A percentile compares a stretch with the other conserved stretches of the same genome.
Evolutionary conservation across 176 grass and related monocot genomes (phyloP).

Genomic region (Neostapfia colusana): DNA sequence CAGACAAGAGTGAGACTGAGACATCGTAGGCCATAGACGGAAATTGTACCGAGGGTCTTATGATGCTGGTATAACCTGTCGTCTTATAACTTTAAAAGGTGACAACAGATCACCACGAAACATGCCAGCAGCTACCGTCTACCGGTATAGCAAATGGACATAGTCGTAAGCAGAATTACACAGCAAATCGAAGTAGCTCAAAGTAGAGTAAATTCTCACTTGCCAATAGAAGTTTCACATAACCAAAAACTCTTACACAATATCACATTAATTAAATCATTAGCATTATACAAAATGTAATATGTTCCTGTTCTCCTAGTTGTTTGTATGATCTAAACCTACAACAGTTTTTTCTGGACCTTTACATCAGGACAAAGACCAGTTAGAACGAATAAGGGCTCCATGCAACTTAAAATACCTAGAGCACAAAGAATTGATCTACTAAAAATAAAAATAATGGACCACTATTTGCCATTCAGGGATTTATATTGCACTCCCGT

Average conservation of each 20-base stretch:
- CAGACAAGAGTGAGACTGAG: not conserved
- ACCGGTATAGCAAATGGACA: too few species aligned
- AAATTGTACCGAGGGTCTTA: not conserved
- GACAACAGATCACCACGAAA: not conserved
- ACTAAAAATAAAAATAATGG: not conserved
- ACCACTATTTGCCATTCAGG: slow-evolving; percentile 29
- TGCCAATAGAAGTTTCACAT: not conserved
- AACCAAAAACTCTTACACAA: not conserved
- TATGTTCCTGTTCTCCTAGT: slow-evolving; percentile 3
- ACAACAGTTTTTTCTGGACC: slow-evolving; percentile 20
- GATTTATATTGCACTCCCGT: slow-evolving; percentile 66
- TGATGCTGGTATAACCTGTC: too few species aligned
- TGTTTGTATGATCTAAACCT: slow-evolving; percentile 31
- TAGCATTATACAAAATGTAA: slow-evolving; percentile 28
- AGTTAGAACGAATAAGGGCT: slow-evolving; percentile 42
- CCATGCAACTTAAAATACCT: slow-evolving; percentile 43
- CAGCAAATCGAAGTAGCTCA: not conserved
- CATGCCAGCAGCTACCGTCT: not conserved
- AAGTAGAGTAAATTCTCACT: not conserved
- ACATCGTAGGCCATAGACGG: not conserved
- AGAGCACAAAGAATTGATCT: slow-evolving; percentile 60
- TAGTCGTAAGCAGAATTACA: too few species aligned
- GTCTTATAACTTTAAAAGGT: too few species aligned
- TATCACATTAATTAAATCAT: not conserved
- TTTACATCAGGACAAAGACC: slow-evolving; percentile 13